Conservation (phyloP, 495 filamentous ascomycete species). For the Xylaria sp. region DNA sequence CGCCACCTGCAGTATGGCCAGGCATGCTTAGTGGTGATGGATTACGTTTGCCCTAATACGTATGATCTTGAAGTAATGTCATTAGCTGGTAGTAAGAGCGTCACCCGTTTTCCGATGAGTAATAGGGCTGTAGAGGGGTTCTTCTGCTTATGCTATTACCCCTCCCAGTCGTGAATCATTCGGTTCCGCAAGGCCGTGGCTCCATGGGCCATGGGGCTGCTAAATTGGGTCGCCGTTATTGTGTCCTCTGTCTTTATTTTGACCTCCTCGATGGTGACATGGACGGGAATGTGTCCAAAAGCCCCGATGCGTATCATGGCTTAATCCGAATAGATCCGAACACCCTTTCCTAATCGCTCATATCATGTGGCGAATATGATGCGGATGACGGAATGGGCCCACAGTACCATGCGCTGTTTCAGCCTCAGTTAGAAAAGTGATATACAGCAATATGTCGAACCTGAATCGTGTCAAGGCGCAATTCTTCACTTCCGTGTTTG, state of each 20-base stretch:
- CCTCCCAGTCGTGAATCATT: background rate
- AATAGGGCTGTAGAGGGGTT: slow-evolving; percentile 5
- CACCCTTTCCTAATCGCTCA: background rate
- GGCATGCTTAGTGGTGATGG: background rate
- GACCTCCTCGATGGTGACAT: background rate
- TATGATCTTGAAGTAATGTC: background rate
- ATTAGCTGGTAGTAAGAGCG: background rate
- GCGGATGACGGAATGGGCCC: background rate
- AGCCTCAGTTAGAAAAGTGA: background rate
- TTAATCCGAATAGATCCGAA: background rate
- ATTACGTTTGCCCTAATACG: slow-evolving; percentile 5
- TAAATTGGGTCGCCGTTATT: background rate
- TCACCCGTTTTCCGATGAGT: background rate
- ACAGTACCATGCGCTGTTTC: background rate
- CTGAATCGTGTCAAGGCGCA: background rate
- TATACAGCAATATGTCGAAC: background rate
- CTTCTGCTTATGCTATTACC: too few species aligned
- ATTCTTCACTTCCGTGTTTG: background rate
- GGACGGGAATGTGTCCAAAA: background rate
- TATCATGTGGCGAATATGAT: background rate
- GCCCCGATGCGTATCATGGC: background rate
- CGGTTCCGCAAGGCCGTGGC: background rate
- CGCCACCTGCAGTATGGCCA: slow-evolving; percentile 2
- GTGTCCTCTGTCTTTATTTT: background rate
- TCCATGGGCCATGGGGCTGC: too few species aligned